These are phyloP conservation scores for Aureobasidium namibiae DNA, from an alignment of 2,329 filamentous ascomycete genomes.

Conservation along the genomic window DNA sequence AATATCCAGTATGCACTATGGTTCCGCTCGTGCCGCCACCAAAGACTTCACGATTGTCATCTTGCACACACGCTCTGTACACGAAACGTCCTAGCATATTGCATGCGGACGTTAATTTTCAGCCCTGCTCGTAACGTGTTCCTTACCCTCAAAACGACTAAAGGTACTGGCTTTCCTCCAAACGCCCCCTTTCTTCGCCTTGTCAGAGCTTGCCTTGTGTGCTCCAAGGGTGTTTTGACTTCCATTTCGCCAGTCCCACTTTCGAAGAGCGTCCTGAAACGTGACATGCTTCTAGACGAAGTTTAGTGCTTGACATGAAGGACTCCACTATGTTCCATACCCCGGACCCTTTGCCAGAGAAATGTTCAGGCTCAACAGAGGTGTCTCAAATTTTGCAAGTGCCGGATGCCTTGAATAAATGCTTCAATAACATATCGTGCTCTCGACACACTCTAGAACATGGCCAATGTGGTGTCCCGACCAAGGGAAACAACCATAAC, in stretches of 20 bases:
- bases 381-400: neutral
- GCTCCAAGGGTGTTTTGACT: neutral
- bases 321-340: neutral
- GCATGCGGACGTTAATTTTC: neutral
- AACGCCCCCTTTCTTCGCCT: neutral
- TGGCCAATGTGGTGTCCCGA: neutral
- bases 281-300: neutral
- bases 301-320: neutral
- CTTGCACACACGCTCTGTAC: too few relatives aligned
- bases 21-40: too few relatives aligned
- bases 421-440: too few relatives aligned
- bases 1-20: neutral
- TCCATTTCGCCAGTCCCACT: neutral
- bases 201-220: neutral
- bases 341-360: neutral
- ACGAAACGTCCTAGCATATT: neutral
- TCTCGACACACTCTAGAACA: neutral
- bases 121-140: neutral
- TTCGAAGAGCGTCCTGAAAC: neutral
- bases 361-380: neutral
- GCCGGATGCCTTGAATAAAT: neutral
- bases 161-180: too few relatives aligned
- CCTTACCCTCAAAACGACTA: neutral
- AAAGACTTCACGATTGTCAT: too few relatives aligned
- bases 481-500: neutral